Conservation (phyloP, 257 asterid species). For the Fraxinus cuspidata region DNA sequence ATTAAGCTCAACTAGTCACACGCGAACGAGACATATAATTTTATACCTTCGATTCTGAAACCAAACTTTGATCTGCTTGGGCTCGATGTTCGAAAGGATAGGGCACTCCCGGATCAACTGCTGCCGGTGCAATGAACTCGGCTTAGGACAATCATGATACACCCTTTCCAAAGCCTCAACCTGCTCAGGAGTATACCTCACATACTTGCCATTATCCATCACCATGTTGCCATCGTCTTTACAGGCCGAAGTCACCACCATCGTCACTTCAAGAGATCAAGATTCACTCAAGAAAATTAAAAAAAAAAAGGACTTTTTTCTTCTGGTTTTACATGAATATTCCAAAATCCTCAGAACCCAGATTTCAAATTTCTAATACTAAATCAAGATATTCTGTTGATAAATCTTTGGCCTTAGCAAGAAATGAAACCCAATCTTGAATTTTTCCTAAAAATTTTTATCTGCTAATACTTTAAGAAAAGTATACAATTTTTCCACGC, state of each 20-base stretch:
- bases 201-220: constrained; percentile 86
- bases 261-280: constrained; percentile 56
- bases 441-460: constrained; percentile 7
- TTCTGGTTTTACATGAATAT: constrained; percentile 1
- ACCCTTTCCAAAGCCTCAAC: constrained; percentile 93
- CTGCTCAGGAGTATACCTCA: constrained; percentile 97
- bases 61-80: constrained; percentile 99
- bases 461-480: not conserved
- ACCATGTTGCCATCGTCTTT: constrained; percentile 66
- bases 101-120: constrained; percentile 93
- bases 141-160: constrained; percentile 94
- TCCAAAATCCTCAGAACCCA: not conserved
- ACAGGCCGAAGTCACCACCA: constrained; percentile 79
- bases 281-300: constrained; percentile 15
- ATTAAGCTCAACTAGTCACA: not conserved
- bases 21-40: not conserved
- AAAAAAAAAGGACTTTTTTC: not conserved
- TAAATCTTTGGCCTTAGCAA: not conserved
- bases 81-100: constrained; percentile 85
- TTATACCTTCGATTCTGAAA: constrained; percentile 89
- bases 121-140: constrained; percentile 90
- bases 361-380: not conserved
- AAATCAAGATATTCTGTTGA: not conserved
- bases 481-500: constrained; percentile 25
- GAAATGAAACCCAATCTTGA: constrained; percentile 1